Base-by-base conservation (phyloP, 179 eudicot genomes). In the Heliamphora pulchella region DNA sequence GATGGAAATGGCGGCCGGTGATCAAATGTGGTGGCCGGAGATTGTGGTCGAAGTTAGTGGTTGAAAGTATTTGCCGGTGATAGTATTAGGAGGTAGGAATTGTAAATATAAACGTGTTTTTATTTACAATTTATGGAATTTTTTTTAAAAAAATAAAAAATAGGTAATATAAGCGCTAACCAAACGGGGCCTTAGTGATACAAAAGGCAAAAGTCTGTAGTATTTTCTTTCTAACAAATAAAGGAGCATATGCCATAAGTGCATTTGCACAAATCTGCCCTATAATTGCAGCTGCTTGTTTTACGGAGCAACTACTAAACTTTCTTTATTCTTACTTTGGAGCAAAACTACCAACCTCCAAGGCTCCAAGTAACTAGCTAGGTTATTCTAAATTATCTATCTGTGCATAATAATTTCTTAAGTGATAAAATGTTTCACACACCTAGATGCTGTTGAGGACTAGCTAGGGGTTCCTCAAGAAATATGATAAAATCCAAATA, bases 331-430 rank as follows among this genome's bases (percentile, higher is more conserved):
- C n/a, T 39, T 31, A 66, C 47, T 41, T 47, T 47, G 31, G 54
- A 70, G 74, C 74, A n/a, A 43, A 70, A 70, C 54, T 20, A 10
- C 50, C 59, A 71, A 71, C 18, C 75, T 70, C 59, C 44, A 10
- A 8, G 76, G 31, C 31, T 31, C 31, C 31, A 31, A 31, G 31
- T 31, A 31, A 31, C 31, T 31, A 72, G 51, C 59, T 10, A 11
- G 1, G 6, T 72, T 72, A 47, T 71, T 68, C 18, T 47, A 71
- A 0, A 2, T 41, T 71, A 71, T 11, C 48, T 68, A 41, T 4
- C 15, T 68, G 1, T 3, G 14, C 18, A 17, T 5, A 20, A 9
- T 9, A 18, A 50, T 51, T 51, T 22, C 18, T 47, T 13, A 17
- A 4, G 20, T 41, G 46, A 41, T 13, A 39, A 8, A 39, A 41